A percentile compares a stretch with the other conserved stretches of the same genome.
phyloP scores from a whole-genome alignment of 2,329 filamentous ascomycete genomes.

The Aspergillus pseudoviridinutans region DNA sequence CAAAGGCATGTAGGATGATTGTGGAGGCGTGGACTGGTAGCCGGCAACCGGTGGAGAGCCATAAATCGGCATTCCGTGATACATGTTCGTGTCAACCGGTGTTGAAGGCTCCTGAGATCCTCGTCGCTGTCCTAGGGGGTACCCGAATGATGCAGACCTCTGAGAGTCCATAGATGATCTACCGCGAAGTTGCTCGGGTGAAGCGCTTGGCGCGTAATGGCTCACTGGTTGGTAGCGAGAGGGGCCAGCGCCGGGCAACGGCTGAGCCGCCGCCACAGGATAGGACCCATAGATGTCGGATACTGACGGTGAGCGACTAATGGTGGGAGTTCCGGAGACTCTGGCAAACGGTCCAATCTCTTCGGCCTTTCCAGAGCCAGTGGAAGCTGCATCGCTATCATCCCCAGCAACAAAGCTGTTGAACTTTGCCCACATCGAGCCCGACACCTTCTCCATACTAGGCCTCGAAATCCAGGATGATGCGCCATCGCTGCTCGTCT shows the following conservation, averaged over 20 bases:
- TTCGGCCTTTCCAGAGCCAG: constrained; percentile 53
- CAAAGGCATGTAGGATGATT: constrained; percentile 36
- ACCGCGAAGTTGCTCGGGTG: constrained; percentile 49
- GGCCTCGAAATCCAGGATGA: constrained; percentile 92
- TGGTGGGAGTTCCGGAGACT: constrained; percentile 68
- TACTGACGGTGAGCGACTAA: constrained; percentile 69
- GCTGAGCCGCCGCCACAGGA: constrained; percentile 33
- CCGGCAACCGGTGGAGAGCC: constrained; percentile 28
- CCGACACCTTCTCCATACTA: constrained; percentile 92
- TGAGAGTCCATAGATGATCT: constrained; percentile 49
- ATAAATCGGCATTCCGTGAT: constrained; percentile 28
- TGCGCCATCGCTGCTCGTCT: constrained; percentile 75
- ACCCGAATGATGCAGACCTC: constrained; percentile 37
- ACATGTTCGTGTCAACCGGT: constrained; percentile 30
- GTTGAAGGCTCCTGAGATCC: constrained; percentile 36
- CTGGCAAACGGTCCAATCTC: constrained; percentile 78
- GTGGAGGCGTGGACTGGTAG: constrained; percentile 36
- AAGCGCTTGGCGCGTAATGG: constrained; percentile 47
- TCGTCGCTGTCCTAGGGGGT: constrained; percentile 31
- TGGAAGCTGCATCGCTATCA: constrained; percentile 64
- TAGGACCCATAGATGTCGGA: constrained; percentile 71
- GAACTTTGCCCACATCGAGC: constrained; percentile 85
- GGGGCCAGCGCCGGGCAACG: constrained; percentile 29
- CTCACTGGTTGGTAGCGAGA: constrained; percentile 44
- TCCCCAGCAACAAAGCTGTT: constrained; percentile 96